These are phyloP conservation scores for Euryodendron excelsum DNA, from an alignment of 148 eudicot genomes.

Conservation along the genomic window DNA sequence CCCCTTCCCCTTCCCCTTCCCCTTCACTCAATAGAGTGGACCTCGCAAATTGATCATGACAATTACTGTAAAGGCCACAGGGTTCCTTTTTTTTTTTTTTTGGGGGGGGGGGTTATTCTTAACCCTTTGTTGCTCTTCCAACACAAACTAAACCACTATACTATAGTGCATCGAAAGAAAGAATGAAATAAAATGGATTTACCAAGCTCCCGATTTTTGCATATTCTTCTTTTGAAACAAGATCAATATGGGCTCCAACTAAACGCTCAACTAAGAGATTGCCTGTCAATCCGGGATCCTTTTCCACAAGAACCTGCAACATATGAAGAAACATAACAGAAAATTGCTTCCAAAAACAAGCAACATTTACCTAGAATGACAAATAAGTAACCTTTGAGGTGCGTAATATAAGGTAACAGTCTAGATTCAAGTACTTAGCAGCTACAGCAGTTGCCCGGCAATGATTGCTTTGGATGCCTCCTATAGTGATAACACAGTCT, in stretches of 20 bases:
- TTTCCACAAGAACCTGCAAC: slow-evolving; percentile 72
- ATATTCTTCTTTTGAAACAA: slow-evolving; percentile 96
- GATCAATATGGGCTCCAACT: slow-evolving; percentile 96
- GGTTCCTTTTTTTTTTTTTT: no score
- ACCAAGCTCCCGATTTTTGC: slow-evolving; percentile 82
- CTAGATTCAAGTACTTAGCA: slow-evolving; percentile 85
- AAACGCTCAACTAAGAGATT: slow-evolving; percentile 95
- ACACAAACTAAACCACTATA: no score
- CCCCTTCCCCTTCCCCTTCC: no score
- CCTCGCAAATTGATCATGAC: no score
- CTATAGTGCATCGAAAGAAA: neutral
- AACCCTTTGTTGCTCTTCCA: no score
- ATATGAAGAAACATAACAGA: slow-evolving; percentile 10
- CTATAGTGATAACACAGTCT: slow-evolving; percentile 80
- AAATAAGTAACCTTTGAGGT: slow-evolving; percentile 75
- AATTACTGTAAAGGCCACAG: no score
- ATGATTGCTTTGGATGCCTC: slow-evolving; percentile 98
- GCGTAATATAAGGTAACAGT: slow-evolving; percentile 84
- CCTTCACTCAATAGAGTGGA: no score
- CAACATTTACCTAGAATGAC: neutral
- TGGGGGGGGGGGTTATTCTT: no score
- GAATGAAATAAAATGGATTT: slow-evolving; percentile 18
- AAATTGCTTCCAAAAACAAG: slow-evolving; percentile 8
- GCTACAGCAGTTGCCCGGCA: slow-evolving; percentile 98
- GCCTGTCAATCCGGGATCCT: slow-evolving; percentile 93